A percentile compares a stretch with the other conserved stretches of the same genome.
Evolutionary conservation across 169 alveolate species (phyloP).

Genomic region (Eimeria necatrix): DNA sequence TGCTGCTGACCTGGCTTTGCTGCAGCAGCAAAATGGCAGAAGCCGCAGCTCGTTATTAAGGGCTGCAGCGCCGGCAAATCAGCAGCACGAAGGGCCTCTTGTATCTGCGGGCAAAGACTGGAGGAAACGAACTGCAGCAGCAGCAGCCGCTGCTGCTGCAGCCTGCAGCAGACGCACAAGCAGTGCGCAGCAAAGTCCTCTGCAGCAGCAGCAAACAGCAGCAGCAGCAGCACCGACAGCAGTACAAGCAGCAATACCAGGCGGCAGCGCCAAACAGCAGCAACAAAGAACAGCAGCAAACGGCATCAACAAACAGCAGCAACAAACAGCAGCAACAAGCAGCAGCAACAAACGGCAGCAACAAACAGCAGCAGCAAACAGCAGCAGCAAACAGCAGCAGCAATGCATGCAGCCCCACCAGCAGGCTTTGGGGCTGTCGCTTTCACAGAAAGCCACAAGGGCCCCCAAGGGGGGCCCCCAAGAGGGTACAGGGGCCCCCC

Average conservation of each 20-base stretch:
- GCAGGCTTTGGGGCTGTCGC: not conserved
- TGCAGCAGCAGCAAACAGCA: too few relatives aligned
- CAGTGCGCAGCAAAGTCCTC: not conserved
- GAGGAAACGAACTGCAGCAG: not conserved
- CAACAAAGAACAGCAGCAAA: not conserved
- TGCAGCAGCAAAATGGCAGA: constrained; percentile 20
- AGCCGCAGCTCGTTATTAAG: not conserved
- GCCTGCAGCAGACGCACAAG: not conserved
- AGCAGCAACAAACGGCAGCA: too few relatives aligned
- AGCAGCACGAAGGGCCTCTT: not conserved
- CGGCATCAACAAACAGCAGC: too few relatives aligned
- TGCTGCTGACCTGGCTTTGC: constrained; percentile 38
- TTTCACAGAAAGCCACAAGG: not conserved
- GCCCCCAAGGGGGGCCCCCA: not conserved
- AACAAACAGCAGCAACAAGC: too few relatives aligned
- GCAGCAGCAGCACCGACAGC: not conserved
- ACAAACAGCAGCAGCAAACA: too few relatives aligned
- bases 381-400: not conserved
- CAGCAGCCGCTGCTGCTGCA: not conserved
- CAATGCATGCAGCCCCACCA: not conserved
- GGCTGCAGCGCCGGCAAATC: not conserved
- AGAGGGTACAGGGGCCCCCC: not conserved
- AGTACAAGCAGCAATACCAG: too few relatives aligned
- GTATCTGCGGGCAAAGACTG: not conserved
- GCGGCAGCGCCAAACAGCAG: too few relatives aligned